Base-by-base conservation (phyloP, 306 rosid genomes). In the Sesbania bispinosa region DNA sequence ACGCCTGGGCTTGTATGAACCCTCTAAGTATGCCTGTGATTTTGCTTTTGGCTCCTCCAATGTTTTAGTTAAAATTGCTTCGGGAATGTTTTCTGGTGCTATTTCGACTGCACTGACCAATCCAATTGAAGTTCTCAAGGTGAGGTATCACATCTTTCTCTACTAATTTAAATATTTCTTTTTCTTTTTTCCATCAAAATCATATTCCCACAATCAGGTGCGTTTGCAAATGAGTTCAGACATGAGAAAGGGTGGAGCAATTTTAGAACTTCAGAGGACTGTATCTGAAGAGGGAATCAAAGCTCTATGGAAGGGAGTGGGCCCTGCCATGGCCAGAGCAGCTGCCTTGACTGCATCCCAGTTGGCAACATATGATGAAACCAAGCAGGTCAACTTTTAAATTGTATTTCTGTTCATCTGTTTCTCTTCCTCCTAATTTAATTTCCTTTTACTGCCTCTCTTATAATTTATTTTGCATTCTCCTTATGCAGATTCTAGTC, bases 301-400 rank as follows among this genome's bases (percentile, higher is more conserved):
- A 83, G 89, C 91, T 73, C 88, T 94, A 69, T 91, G 99, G 97
- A 91, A 88, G 71, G 97, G 99, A 4, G 85, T 94, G 48, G 93
- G 96, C 54, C 99, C 97, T 88, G 99, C 96, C 69, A 91, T 86
- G 96, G 85, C 83, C 78, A 85, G 99, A 84, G 99, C 97, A 27
- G 92, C 96, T 79, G 83, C 87, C 38, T 83, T 94, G 90, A 94
- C 99, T 62, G 93, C 99, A 65, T 86, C 99, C 23, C 99, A 94
- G 80, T 77, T 91, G 68, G 95, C 93, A 48, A 82, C 96, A 58
- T 94, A 94, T 74, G 99, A 94, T 63, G 97, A 91, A 89, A 77
- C 93, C 83, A 94, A 94, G 89, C 93, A 80, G 97, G 96, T 94
- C 71, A 83, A 83, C 76, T 79, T 84, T 83, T 81, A 74, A 81